Evolutionary conservation across 148 eudicot species (phyloP).

Genomic region (Amaranthus palmeri): DNA sequence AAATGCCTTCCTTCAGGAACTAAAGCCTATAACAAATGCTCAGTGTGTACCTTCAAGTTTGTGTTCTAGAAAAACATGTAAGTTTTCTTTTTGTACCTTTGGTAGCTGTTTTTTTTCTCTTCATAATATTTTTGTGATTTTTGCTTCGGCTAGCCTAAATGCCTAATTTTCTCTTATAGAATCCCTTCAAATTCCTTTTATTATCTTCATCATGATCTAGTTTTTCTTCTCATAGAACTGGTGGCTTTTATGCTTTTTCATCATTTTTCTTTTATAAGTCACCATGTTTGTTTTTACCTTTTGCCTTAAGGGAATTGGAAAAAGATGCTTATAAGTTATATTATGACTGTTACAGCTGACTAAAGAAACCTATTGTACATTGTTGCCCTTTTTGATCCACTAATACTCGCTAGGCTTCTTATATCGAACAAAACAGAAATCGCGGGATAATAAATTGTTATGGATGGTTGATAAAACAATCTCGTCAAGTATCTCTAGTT

Average conservation of each 20-base stretch:
- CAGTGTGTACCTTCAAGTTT: slow-evolving; percentile 15
- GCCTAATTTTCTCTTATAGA: too few species aligned
- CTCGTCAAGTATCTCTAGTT: neutral
- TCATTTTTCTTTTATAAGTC: neutral
- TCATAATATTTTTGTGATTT: too few species aligned
- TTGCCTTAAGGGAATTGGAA: too few species aligned
- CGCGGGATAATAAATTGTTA: neutral
- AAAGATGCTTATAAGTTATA: too few species aligned
- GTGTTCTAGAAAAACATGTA: slow-evolving; percentile 21
- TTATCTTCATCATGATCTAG: neutral
- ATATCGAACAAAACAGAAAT: neutral
- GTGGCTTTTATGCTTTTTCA: neutral
- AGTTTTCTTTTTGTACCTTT: slow-evolving; percentile 9
- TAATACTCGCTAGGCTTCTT: neutral
- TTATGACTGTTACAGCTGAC: neutral
- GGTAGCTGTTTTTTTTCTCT: neutral
- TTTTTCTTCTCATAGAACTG: neutral
- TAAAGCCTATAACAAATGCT: slow-evolving; percentile 1
- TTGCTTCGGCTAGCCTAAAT: too few species aligned
- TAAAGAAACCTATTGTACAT: too few species aligned
- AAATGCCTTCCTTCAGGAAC: slow-evolving; percentile 13
- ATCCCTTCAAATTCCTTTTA: neutral
- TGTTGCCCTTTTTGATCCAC: too few species aligned
- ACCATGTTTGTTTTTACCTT: neutral
- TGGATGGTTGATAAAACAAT: neutral